Conservation (phyloP, 345 rosid genomes). For the Microthlaspi erraticum region DNA sequence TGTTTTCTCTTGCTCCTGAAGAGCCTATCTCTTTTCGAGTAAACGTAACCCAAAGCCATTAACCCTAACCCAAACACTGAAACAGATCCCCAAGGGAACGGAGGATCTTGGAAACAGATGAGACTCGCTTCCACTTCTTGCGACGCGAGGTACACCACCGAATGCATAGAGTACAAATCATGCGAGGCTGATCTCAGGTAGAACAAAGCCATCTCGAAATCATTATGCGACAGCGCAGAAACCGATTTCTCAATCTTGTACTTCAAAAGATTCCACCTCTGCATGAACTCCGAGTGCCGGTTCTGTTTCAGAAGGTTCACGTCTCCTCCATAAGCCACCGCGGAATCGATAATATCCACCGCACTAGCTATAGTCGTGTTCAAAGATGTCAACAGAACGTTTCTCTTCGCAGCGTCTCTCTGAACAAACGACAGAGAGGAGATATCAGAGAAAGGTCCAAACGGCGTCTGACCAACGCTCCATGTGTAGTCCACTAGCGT, state of each 20-base stretch:
- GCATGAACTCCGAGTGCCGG: constrained; percentile 66
- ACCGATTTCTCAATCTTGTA: constrained; percentile 83
- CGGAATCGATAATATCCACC: constrained; percentile 71
- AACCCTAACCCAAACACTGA: constrained; percentile 60
- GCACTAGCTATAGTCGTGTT: constrained; percentile 85
- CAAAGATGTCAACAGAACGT: constrained; percentile 71
- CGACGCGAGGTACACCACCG: constrained; percentile 75
- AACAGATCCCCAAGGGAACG: constrained; percentile 81
- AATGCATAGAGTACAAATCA: constrained; percentile 80
- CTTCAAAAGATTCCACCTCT: constrained; percentile 87
- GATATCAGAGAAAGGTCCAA: constrained; percentile 91
- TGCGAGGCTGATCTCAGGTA: constrained; percentile 82
- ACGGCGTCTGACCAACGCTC: constrained; percentile 98
- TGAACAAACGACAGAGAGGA: constrained; percentile 85
- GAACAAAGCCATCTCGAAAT: constrained; percentile 84
- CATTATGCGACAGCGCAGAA: constrained; percentile 82
- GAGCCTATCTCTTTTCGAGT: constrained; percentile 64
- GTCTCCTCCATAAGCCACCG: constrained; percentile 84
- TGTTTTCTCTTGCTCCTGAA: constrained; percentile 90
- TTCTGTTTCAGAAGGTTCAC: constrained; percentile 68
- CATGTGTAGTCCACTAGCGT: constrained; percentile 94
- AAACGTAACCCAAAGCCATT: constrained; percentile 63
- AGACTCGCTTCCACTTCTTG: constrained; percentile 91
- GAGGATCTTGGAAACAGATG: constrained; percentile 93
- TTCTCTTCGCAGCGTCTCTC: constrained; percentile 93